Conservation (phyloP, 2,329 filamentous ascomycete species). For the Fusarium tjaetaba region DNA sequence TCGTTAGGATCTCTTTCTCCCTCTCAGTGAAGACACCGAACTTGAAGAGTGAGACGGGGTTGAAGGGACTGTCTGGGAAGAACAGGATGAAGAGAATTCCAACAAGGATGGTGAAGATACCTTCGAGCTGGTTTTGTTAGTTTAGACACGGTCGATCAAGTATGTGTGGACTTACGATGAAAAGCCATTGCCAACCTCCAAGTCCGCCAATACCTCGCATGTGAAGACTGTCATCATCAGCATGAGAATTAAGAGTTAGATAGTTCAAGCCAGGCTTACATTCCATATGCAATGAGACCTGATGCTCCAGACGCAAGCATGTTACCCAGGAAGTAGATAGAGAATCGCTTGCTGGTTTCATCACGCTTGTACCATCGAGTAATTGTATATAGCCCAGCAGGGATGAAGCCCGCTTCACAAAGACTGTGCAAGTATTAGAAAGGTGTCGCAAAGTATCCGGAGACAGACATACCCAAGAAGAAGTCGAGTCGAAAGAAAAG, state of each 20-base stretch:
- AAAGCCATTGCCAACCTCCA: constrained; percentile 42
- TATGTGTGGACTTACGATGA: constrained; percentile 21
- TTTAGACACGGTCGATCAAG: neutral
- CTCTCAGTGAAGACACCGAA: constrained; percentile 48
- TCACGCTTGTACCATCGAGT: constrained; percentile 59
- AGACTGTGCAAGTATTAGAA: constrained; percentile 10
- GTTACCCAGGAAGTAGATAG: constrained; percentile 58
- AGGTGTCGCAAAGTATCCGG: fast-evolving
- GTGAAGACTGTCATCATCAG: constrained; percentile 24
- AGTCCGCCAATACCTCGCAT: constrained; percentile 41
- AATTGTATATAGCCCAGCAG: constrained; percentile 57
- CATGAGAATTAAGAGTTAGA: fast-evolving
- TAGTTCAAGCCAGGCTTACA: constrained; percentile 8
- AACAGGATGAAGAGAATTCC: constrained; percentile 28
- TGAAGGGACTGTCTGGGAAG: constrained; percentile 35
- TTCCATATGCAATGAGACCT: constrained; percentile 49
- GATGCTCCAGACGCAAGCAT: constrained; percentile 50
- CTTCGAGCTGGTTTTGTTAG: constrained; percentile 40
- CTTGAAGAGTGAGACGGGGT: constrained; percentile 46
- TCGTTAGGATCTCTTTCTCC: constrained; percentile 48
- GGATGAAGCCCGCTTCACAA: constrained; percentile 48
- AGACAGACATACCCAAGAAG: constrained; percentile 38
- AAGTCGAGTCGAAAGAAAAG: constrained; percentile 52
- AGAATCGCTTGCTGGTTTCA: constrained; percentile 58
- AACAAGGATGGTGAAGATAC: constrained; percentile 48